Conservation (phyloP, 2,329 filamentous ascomycete species). For the Ophioceras dolichostomum region DNA sequence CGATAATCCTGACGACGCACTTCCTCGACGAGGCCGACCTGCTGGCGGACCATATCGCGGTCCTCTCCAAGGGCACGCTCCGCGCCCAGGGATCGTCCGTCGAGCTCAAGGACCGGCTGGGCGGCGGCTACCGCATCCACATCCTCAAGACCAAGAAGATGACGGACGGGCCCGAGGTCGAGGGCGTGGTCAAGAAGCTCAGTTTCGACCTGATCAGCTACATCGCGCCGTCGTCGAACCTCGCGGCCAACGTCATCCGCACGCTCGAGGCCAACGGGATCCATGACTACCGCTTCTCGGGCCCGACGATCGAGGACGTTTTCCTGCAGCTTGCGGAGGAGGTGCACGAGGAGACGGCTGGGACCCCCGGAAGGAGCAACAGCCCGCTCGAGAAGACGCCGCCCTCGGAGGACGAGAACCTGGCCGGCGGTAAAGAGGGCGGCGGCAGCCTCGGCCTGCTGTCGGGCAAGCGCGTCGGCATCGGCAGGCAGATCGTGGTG, state of each 20-base stretch:
- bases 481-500: conserved; percentile 57
- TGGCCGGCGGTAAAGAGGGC: conserved; percentile 1
- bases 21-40: conserved; percentile 91
- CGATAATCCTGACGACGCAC: conserved; percentile 82
- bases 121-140: conserved; percentile 75
- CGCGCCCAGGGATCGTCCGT: conserved; percentile 77
- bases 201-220: conserved; percentile 65
- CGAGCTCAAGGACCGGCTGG: conserved; percentile 69
- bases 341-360: conserved; percentile 38
- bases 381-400: not conserved
- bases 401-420: conserved; percentile 1
- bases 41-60: conserved; percentile 77
- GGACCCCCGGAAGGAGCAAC: not conserved
- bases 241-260: conserved; percentile 60
- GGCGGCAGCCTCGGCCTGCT: conserved; percentile 39
- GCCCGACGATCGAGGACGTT: conserved; percentile 86
- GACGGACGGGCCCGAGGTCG: conserved; percentile 34
- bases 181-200: conserved; percentile 42
- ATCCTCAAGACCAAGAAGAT: conserved; percentile 47
- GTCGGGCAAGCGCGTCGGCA: conserved; percentile 58
- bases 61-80: conserved; percentile 73
- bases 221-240: conserved; percentile 53
- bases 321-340: conserved; percentile 82
- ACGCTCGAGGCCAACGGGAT: conserved; percentile 55
- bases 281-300: conserved; percentile 71